Evolutionary conservation across 2,329 filamentous ascomycete genomes (phyloP).

Genomic region (Fusarium sp.): DNA sequence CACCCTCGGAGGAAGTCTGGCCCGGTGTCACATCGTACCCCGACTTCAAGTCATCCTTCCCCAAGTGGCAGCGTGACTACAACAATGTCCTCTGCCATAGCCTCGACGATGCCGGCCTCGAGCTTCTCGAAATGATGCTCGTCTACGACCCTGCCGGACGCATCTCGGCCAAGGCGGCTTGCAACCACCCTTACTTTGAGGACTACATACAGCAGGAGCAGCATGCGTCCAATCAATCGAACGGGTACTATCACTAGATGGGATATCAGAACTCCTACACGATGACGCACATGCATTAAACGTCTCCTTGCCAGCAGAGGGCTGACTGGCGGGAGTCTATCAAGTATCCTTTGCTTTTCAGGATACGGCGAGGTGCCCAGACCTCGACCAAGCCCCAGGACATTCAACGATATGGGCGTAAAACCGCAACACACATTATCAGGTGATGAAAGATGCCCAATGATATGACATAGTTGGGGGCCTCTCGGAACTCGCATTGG

Average conservation of each 20-base stretch:
- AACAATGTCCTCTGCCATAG: slow-evolving; percentile 71
- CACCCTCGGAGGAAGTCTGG: slow-evolving; percentile 82
- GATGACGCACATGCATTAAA: slow-evolving; percentile 36
- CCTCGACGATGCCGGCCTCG: slow-evolving; percentile 74
- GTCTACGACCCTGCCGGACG: slow-evolving; percentile 87
- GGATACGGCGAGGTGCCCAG: slow-evolving; percentile 19
- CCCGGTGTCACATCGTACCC: slow-evolving; percentile 94
- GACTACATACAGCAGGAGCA: slow-evolving; percentile 48
- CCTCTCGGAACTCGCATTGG: slow-evolving; percentile 7
- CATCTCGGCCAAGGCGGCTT: slow-evolving; percentile 88
- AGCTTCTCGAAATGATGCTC: slow-evolving; percentile 74
- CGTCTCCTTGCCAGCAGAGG: background rate
- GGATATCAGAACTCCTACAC: slow-evolving; percentile 38
- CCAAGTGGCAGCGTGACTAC: slow-evolving; percentile 82
- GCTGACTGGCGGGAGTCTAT: background rate
- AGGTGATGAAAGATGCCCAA: slow-evolving; percentile 1
- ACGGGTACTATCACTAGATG: slow-evolving; percentile 51
- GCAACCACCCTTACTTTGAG: slow-evolving; percentile 82
- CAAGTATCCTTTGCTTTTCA: slow-evolving; percentile 23
- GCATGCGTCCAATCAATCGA: slow-evolving; percentile 41
- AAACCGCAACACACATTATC: slow-evolving; percentile 7
- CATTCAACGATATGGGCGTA: slow-evolving; percentile 9
- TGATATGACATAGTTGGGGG: slow-evolving; percentile 1
- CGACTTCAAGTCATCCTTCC: slow-evolving; percentile 91
- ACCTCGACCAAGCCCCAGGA: slow-evolving; percentile 6